These are phyloP conservation scores for Fusarium falciforme DNA, from an alignment of 2,329 filamentous ascomycete species.

Conservation along the genomic window DNA sequence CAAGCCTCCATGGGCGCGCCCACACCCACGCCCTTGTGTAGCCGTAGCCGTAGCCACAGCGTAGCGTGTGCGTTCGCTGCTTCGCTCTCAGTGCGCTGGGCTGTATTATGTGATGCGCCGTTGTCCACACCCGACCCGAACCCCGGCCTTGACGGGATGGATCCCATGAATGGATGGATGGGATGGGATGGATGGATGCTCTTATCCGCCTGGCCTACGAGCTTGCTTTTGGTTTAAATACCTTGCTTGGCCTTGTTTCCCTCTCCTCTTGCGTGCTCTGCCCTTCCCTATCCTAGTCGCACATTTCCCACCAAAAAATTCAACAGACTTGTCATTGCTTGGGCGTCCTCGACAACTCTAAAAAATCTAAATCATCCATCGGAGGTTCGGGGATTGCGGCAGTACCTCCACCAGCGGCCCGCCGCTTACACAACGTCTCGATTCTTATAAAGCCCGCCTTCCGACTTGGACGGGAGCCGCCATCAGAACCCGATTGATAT, in stretches of 20 bases:
- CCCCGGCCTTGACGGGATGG: constrained; percentile 29
- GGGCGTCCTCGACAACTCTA: constrained; percentile 1
- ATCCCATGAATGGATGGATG: constrained; percentile 1
- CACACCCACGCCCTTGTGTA: constrained; percentile 29
- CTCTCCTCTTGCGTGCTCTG: constrained; percentile 5
- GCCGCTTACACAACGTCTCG: constrained; percentile 32
- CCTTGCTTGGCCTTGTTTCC: constrained; percentile 27
- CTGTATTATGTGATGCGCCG: not conserved
- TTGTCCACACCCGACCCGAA: not conserved
- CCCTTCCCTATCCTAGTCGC: not conserved
- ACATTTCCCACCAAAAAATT: not conserved
- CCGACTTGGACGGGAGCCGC: constrained; percentile 12
- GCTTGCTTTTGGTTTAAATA: constrained; percentile 32
- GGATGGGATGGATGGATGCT: constrained; percentile 23
- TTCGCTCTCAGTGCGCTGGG: not conserved
- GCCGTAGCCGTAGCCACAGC: not conserved
- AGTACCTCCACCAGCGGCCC: constrained; percentile 16
- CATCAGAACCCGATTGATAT: not conserved
- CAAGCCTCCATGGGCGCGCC: not conserved
- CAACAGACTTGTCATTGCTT: not conserved
- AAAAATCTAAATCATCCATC: constrained; percentile 11
- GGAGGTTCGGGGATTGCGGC: constrained; percentile 34
- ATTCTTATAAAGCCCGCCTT: constrained; percentile 13
- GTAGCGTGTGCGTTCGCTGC: not conserved
- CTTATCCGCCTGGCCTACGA: constrained; percentile 21